Conservation (phyloP, 108 stramenopile genomes). For the Cyclostephanos tholiformis region DNA sequence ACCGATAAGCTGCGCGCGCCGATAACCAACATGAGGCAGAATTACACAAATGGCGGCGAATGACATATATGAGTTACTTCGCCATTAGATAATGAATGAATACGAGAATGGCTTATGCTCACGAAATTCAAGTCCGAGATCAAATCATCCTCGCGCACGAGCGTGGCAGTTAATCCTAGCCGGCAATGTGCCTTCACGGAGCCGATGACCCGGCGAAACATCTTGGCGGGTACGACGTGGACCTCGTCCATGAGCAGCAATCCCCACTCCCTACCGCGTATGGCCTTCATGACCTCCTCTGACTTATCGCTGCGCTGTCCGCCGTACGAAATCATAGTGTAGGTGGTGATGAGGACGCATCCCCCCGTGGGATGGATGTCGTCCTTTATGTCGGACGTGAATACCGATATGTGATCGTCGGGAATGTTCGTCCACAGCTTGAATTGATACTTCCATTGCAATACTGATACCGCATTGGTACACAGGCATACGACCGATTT, state of each 20-base stretch:
- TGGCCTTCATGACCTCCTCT: conserved; percentile 88
- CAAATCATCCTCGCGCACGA: conserved; percentile 98
- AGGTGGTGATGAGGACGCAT: conserved; percentile 95
- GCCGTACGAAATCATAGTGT: conserved; percentile 94
- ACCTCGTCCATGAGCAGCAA: conserved; percentile 98
- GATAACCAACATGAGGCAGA: background rate
- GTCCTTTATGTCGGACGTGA: conserved; percentile 95
- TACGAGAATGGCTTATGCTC: conserved; percentile 1
- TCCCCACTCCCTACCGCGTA: conserved; percentile 97
- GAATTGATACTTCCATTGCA: conserved; percentile 98
- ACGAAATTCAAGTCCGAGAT: conserved; percentile 97
- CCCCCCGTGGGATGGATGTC: conserved; percentile 81
- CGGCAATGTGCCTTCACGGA: conserved; percentile 96
- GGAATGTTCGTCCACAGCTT: conserved; percentile 90
- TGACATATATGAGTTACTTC: background rate
- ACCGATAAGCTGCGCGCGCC: conserved; percentile 67
- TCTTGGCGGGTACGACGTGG: conserved; percentile 94
- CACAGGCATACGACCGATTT: conserved; percentile 93
- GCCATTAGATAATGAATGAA: background rate
- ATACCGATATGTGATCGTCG: conserved; percentile 87
- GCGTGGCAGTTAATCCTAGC: conserved; percentile 97
- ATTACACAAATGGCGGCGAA: background rate
- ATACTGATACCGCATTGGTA: conserved; percentile 94
- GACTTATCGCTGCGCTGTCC: conserved; percentile 89
- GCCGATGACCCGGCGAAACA: conserved; percentile 93